Conservation (phyloP, 2,329 filamentous ascomycete genomes). For the Epichloe uncinata region DNA sequence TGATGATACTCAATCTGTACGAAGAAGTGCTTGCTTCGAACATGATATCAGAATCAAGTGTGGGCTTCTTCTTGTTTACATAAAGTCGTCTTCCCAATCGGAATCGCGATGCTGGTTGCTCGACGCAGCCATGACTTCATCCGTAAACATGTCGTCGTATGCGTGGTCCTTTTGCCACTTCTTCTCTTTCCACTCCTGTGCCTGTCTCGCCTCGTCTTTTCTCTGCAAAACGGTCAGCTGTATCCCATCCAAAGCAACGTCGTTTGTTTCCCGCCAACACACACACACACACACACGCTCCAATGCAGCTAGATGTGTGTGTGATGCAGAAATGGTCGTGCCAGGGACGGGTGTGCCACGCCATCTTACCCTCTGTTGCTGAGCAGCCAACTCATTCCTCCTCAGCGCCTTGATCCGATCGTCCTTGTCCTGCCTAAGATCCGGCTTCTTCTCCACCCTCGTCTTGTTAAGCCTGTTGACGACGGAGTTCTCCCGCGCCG, state of each 20-base stretch:
- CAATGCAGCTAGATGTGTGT: too few species aligned
- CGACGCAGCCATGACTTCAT: constrained; percentile 61
- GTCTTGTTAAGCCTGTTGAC: constrained; percentile 99
- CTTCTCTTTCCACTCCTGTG: constrained; percentile 73
- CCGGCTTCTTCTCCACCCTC: constrained; percentile 73
- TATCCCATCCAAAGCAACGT: too few species aligned
- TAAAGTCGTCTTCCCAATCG: constrained; percentile 83
- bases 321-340: constrained; percentile 1
- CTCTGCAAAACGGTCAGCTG: constrained; percentile 33
- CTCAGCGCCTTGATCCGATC: constrained; percentile 59
- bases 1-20: neutral
- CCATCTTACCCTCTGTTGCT: constrained; percentile 42
- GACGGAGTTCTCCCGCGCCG: constrained; percentile 72
- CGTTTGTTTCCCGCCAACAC: too few species aligned
- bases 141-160: constrained; percentile 82
- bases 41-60: neutral
- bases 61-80: constrained; percentile 36
- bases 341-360: too few species aligned
- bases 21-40: neutral
- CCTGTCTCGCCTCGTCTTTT: constrained; percentile 60
- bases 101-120: constrained; percentile 77
- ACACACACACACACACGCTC: too few species aligned
- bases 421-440: constrained; percentile 71
- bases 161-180: constrained; percentile 94
- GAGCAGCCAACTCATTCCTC: constrained; percentile 52